Evolutionary conservation across 306 rosid genomes (phyloP).

Genomic region (Lupinus albus): DNA sequence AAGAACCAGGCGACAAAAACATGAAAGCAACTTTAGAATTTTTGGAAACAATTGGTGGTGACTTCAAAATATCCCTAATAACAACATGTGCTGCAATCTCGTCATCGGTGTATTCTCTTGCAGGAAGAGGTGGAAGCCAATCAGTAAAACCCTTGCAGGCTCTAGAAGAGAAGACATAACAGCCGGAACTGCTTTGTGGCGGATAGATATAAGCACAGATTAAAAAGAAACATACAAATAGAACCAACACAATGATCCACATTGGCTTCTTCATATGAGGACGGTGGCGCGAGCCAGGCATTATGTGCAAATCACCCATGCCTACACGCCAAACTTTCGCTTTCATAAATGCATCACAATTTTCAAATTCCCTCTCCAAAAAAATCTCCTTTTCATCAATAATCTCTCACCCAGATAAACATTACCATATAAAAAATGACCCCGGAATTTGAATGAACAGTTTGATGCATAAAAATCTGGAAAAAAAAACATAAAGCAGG

Average conservation of each 20-base stretch:
- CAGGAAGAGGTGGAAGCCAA: conserved; percentile 91
- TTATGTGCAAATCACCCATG: conserved; percentile 77
- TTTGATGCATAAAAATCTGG: conserved; percentile 39
- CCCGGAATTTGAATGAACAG: conserved; percentile 17
- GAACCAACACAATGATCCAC: conserved; percentile 91
- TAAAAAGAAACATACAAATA: conserved; percentile 75
- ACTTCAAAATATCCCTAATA: conserved; percentile 70
- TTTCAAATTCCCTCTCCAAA: conserved; percentile 27
- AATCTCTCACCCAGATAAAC: conserved; percentile 25
- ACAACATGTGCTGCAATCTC: conserved; percentile 85
- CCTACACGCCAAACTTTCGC: conserved; percentile 69
- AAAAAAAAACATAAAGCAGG: conserved; percentile 29
- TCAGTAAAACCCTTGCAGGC: conserved; percentile 67
- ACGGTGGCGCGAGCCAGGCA: conserved; percentile 88
- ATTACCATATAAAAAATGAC: conserved; percentile 19
- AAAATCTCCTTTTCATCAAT: conserved; percentile 31
- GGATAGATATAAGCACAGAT: conserved; percentile 87
- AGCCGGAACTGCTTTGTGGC: conserved; percentile 64
- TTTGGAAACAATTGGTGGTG: conserved; percentile 48
- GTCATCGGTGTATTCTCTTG: conserved; percentile 74
- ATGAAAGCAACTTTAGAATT: conserved; percentile 84
- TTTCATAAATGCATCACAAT: conserved; percentile 58
- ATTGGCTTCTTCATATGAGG: conserved; percentile 75
- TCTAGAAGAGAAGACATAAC: conserved; percentile 82
- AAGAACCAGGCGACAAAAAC: conserved; percentile 85